Conservation (phyloP, 176 grass and related monocot species). For the Bromus sterilis region DNA sequence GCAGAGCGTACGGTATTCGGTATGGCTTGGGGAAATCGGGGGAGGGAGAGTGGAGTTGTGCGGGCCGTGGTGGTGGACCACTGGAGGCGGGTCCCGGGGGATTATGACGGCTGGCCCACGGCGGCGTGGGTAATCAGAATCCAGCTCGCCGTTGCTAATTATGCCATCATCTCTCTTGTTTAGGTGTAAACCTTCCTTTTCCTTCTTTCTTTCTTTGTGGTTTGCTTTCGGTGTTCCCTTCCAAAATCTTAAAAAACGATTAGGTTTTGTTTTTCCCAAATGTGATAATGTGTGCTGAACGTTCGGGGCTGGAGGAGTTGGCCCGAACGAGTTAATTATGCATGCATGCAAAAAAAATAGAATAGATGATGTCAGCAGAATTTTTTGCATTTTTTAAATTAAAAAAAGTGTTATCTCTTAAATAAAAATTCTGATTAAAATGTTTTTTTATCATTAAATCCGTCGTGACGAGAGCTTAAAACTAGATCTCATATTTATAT, state of each 20-base stretch:
- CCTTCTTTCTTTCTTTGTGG: background rate
- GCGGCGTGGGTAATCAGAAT: slow-evolving; percentile 3
- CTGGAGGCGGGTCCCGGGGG: slow-evolving; percentile 4
- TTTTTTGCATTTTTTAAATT: no score
- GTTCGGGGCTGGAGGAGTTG: no score
- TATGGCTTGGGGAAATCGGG: background rate
- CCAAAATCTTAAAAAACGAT: background rate
- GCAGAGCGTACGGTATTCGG: background rate
- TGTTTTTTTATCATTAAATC: no score
- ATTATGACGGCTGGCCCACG: slow-evolving; percentile 9
- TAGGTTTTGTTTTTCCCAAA: no score
- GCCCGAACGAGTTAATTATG: no score
- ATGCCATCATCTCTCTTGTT: background rate
- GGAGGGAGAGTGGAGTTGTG: slow-evolving; percentile 13
- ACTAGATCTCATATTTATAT: no score
- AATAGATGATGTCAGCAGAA: no score
- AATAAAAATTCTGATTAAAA: no score
- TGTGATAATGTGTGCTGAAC: no score
- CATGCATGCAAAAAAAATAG: no score
- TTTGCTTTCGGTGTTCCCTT: background rate
- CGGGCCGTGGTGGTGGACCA: slow-evolving; percentile 11
- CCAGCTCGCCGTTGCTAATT: slow-evolving; percentile 19
- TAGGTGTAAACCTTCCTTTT: background rate
- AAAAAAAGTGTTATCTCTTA: no score
- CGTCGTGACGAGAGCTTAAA: no score